Base-by-base conservation (phyloP, 352 stramenopile species). In the Phytophthora pseudosyringae region DNA sequence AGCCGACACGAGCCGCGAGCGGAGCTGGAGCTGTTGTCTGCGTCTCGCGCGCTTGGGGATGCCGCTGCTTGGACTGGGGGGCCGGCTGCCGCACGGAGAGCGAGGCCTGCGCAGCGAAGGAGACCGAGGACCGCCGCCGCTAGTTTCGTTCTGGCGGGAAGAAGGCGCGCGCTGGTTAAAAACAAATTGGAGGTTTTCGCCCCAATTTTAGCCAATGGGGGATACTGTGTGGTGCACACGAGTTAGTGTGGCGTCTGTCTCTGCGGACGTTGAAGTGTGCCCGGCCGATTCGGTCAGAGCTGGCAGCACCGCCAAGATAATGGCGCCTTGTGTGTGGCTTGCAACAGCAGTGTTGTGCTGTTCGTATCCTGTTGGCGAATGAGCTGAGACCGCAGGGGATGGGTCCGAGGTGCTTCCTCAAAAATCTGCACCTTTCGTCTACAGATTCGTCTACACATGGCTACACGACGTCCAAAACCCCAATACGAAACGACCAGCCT, bases 61-160 rank as follows among this genome's bases (percentile, higher is more conserved):
- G 9, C 1, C 15, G 16, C 5, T 26, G n/a, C 44, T 53, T 46
- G 44, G 26, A 39, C 21, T 40, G 8, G 2, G 15, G 15, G 13
- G 8, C 10, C 10, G 29, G 21, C 21, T 16, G 25, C 26, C 43
- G 32, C 10, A 58, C 26, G 28, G 13, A 16, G 12, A 12, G 32
- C 35, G 3, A 12, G 3, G 56, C 36, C 16, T 45, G 26, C 25
- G 26, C 2, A 44, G 49, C 4, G 29, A 51, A 13, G 33, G 29
- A 59, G 59, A 58, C 4, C 38, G 43, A 45, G 10, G 12, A 57
- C 53, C 45, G 45, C 21, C 56, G 40, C 29, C 18, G 66, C 40
- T 61, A 31, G 47, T 68, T 73, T 66, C 53, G 60, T 64, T 73
- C 41, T 64, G 57, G 31, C 47, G 9, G 43, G 47, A 69, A 69